These are phyloP conservation scores for Lasiosphaeria miniovina DNA, from an alignment of 495 filamentous ascomycete genomes.

Conservation along the genomic window DNA sequence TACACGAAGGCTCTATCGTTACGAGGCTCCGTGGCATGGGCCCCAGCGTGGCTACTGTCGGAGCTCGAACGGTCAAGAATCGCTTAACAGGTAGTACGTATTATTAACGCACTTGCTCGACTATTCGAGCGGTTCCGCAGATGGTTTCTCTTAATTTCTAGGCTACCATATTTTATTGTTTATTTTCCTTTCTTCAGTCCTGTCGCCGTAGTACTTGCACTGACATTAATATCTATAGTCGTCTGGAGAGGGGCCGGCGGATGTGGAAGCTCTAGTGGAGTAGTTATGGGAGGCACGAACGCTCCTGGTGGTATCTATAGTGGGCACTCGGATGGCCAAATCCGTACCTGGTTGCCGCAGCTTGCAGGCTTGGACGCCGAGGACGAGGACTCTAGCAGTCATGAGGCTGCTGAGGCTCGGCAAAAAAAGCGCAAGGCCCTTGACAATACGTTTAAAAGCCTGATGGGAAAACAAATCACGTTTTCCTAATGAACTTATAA, in stretches of 20 bases:
- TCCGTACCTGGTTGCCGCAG: slow-evolving; percentile 56
- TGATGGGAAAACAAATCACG: slow-evolving; percentile 54
- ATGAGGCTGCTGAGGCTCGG: slow-evolving; percentile 32
- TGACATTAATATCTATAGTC: slow-evolving; percentile 31
- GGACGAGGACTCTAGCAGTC: slow-evolving; percentile 36
- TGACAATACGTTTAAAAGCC: slow-evolving; percentile 52
- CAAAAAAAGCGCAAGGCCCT: slow-evolving; percentile 60
- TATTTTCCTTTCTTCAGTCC: too few species aligned
- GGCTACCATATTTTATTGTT: not conserved
- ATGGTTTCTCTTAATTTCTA: too few species aligned
- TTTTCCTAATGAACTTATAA: slow-evolving; percentile 32
- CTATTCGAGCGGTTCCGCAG: too few species aligned
- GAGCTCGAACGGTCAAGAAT: slow-evolving; percentile 46
- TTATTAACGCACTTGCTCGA: too few species aligned
- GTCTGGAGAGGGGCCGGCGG: slow-evolving; percentile 62
- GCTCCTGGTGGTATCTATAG: slow-evolving; percentile 53
- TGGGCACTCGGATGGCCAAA: slow-evolving; percentile 57
- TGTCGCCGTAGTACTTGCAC: not conserved
- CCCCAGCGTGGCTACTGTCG: slow-evolving; percentile 42
- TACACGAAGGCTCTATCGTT: slow-evolving; percentile 69
- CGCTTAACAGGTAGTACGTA: slow-evolving; percentile 54
- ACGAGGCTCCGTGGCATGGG: slow-evolving; percentile 65
- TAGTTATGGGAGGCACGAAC: slow-evolving; percentile 40
- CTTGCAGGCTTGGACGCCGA: slow-evolving; percentile 46
- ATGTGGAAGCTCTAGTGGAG: slow-evolving; percentile 38